Evolutionary conservation across 1,284 basidiomycete genomes (phyloP).

Genomic region (Sutorius eximius): DNA sequence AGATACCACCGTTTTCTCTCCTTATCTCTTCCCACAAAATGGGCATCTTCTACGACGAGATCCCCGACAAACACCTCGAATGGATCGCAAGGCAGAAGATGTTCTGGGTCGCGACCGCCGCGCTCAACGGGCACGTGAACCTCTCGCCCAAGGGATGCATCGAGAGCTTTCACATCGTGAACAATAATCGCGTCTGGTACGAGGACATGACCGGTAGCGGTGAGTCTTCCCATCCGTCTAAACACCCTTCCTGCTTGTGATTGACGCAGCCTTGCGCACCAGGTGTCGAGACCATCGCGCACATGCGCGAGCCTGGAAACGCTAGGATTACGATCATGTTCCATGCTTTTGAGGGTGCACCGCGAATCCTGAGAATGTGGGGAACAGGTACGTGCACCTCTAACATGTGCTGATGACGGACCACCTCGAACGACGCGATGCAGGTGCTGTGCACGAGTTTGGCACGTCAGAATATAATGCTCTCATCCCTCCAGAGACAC

Average conservation of each 20-base stretch:
- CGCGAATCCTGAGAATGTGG: constrained; percentile 49
- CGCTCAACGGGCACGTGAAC: constrained; percentile 56
- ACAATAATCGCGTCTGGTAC: constrained; percentile 54
- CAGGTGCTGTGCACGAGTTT: constrained; percentile 51
- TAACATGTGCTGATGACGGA: not conserved
- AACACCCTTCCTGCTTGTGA: not conserved
- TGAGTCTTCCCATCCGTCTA: constrained; percentile 27
- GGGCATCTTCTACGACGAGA: constrained; percentile 41
- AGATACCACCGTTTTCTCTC: not conserved
- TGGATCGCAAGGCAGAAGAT: constrained; percentile 56
- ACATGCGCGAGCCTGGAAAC: constrained; percentile 52
- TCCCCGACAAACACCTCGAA: constrained; percentile 43
- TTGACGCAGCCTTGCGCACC: not conserved
- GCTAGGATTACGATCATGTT: constrained; percentile 57
- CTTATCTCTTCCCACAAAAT: constrained; percentile 17
- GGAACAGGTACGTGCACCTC: constrained; percentile 46
- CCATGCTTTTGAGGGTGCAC: constrained; percentile 51
- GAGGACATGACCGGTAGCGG: constrained; percentile 60
- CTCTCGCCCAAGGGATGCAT: constrained; percentile 49
- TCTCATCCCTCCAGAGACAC: constrained; percentile 41
- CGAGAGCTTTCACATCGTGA: constrained; percentile 48
- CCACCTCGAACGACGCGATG: not conserved
- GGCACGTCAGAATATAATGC: constrained; percentile 51
- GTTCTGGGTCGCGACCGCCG: constrained; percentile 61
- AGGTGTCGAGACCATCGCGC: constrained; percentile 62